Evolutionary conservation across 768 basidiomycete genomes (phyloP).

Genomic region (Leccinum ochraceum): DNA sequence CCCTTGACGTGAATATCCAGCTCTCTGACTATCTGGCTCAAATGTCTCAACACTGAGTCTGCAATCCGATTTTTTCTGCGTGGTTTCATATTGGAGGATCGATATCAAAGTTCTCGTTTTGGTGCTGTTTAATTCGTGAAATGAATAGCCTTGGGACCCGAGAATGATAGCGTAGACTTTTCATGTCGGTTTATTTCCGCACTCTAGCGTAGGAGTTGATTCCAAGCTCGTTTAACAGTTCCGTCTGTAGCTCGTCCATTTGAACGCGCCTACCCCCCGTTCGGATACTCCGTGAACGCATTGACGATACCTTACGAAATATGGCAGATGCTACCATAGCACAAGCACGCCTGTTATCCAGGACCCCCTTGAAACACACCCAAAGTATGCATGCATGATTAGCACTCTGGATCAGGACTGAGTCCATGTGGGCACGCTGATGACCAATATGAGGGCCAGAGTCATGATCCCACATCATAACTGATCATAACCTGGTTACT

Average conservation of each 20-base stretch:
- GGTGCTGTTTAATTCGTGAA: constrained; percentile 18
- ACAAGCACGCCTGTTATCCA: neutral
- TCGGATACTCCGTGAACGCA: neutral
- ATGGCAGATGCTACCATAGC: neutral
- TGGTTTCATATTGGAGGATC: neutral
- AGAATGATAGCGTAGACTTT: constrained; percentile 8
- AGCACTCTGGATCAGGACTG: neutral
- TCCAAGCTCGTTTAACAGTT: neutral
- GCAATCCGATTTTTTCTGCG: neutral
- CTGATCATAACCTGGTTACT: neutral
- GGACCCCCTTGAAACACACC: neutral
- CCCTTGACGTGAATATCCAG: constrained; percentile 29
- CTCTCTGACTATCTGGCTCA: constrained; percentile 70
- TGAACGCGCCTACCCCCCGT: neutral
- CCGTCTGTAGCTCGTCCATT: neutral
- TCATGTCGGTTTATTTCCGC: constrained; percentile 1
- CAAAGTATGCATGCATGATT: neutral
- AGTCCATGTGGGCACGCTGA: neutral
- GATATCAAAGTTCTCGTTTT: constrained; percentile 8
- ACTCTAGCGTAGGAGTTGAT: neutral
- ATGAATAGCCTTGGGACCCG: constrained; percentile 2
- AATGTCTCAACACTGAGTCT: constrained; percentile 51
- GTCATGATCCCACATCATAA: neutral
- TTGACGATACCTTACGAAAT: neutral
- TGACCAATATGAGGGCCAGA: neutral